Evolutionary conservation across 2,329 filamentous ascomycete genomes (phyloP).

Genomic region (Graphiopsis chlorocephala): DNA sequence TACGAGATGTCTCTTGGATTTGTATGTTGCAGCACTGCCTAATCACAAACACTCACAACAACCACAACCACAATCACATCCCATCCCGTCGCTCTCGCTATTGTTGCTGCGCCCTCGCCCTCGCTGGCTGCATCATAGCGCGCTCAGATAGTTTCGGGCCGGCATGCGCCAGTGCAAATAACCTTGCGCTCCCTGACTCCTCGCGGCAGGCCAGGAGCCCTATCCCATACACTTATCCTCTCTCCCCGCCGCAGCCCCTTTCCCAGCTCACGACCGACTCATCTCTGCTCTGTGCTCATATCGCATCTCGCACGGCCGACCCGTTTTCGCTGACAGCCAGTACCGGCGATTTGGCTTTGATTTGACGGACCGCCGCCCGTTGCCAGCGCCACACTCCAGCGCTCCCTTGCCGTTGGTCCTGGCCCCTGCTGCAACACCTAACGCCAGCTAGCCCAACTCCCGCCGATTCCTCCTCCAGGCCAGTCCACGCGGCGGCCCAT

Average conservation of each 20-base stretch:
- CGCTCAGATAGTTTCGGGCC: constrained; percentile 3
- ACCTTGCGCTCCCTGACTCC: neutral
- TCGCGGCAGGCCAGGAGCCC: neutral
- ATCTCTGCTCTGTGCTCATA: neutral
- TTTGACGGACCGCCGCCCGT: constrained; percentile 13
- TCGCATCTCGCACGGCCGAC: constrained; percentile 6
- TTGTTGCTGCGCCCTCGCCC: constrained; percentile 5
- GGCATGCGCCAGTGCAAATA: constrained; percentile 2
- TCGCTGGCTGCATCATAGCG: constrained; percentile 2
- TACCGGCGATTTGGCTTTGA: constrained; percentile 9
- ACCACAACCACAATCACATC: neutral
- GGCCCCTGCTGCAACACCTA: constrained; percentile 10
- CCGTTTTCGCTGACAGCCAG: constrained; percentile 5
- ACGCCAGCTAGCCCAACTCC: constrained; percentile 10
- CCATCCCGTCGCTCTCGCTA: neutral
- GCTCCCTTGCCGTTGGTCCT: constrained; percentile 1
- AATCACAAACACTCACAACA: neutral
- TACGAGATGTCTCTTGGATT: neutral
- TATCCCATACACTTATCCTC: neutral
- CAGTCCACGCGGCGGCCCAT: constrained; percentile 4
- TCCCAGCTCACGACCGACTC: neutral
- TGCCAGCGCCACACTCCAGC: neutral
- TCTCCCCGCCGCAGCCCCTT: neutral
- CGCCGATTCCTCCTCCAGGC: too few relatives aligned
- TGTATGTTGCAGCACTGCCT: neutral